Base-by-base conservation (phyloP, 1,139 yeast genomes). In the Magnusiomyces clavatus region DNA sequence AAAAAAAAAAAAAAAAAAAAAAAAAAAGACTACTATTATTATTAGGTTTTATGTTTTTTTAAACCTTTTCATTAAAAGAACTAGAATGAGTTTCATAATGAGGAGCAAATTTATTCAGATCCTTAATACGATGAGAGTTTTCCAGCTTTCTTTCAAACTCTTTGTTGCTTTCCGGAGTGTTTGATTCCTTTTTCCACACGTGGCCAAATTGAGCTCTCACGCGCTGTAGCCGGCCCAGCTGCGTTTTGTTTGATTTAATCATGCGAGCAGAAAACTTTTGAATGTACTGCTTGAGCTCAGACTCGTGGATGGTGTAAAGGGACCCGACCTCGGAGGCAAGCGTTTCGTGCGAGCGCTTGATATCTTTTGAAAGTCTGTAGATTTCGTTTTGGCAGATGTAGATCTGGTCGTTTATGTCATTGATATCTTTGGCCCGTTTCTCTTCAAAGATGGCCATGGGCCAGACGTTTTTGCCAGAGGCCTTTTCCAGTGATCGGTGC, bases 301-400 rank as follows among this genome's bases (percentile, higher is more conserved):
- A 54, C 52, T 64, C 67, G 48, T 70, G 72, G 19, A 60, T 57
- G 11, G 58, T 58, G 52, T 68, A 66, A 51, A 69, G 69, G 2
- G 69, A 63, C 6, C 73, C 72, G 6, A 71, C 62, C 55, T 71
- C 75, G 5, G 65, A 61, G 0, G 75, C 75, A 6, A 71, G 57
- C 1, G 66, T 57, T 17, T 63, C 63, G 54, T 71, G 75, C 3
- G 68, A 60, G 10, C 62, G 59, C 43, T 63, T 57, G 36, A 71
- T 61, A 43, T 66, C 68, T 12, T 58, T 56, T 46, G 69, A 66
- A 14, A 69, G 53, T 20, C 65, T 54, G 24, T 57, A 52, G 35
- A 69, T 63, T 41, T 62, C 66, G 29, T 56, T 58, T 45, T 67
- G 65, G 2, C 64, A 57, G 13, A 56, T 51, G 40, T 62, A 61